Base-by-base conservation (phyloP, 2,329 filamentous ascomycete genomes). In the Scopulariopsis brevicaulis region DNA sequence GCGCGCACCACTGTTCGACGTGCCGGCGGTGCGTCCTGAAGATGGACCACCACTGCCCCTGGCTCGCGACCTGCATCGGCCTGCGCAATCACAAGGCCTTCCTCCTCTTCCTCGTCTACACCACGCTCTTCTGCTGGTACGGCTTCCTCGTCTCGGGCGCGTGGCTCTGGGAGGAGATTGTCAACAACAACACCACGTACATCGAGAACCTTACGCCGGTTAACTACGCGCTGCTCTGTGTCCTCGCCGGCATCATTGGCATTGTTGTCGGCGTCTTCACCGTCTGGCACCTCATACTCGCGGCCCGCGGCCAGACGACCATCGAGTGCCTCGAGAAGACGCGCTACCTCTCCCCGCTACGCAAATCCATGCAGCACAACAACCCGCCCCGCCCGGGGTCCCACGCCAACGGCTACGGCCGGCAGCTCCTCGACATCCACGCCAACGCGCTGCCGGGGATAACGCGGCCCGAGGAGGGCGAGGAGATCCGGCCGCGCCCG, bases 21-120 rank as follows among this genome's bases (percentile, higher is more conserved):
- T 99, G 94, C 74, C 84, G 87, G 64, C 87, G 88, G 67, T 99
- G 94, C 70, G 92, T 99, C 28, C 79, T 99, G 70, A 99, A 99
- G 78, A 99, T 99, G 94, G 94, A 99, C 69, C 94, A 99, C 71
- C 94, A 99, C 74, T 99, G 94, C 70, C 94, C 94, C 18, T 99
- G 94, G 94, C 80, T 99, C 55, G 93, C 94, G 32, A 96, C 90
- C 4, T 99, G 94, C 71, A 89, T 99, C 60, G 94, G 94, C 22
- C 77, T 99, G 62, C 84, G 84, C 67, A 99, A 99, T 73, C 95
- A 96, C 78, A 99, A 99, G 74, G 81, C 92, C 0, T 99, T 99
- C 69, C 71, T 99, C 57, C 80, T 97, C 3, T 99, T 97, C 70
- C 78, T 99, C 28, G 81, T 92, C 58, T 97, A 99, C 70, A 90